These are phyloP conservation scores for Bipolaris cookei DNA, from an alignment of 2,329 filamentous ascomycete genomes.

Conservation along the genomic window DNA sequence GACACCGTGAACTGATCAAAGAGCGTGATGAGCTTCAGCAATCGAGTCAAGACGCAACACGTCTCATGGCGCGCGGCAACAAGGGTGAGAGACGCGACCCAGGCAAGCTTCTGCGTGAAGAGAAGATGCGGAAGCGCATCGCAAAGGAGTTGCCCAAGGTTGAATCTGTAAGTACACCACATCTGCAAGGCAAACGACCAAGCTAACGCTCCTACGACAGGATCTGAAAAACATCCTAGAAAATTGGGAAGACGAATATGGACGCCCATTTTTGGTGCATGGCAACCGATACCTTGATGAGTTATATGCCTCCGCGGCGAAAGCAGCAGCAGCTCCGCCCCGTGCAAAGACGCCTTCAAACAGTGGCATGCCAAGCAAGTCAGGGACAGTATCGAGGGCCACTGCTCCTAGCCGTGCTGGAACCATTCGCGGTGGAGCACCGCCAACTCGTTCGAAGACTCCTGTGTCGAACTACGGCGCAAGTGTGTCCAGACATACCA, in stretches of 20 bases:
- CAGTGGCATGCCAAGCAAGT: constrained; percentile 39
- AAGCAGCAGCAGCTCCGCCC: constrained; percentile 65
- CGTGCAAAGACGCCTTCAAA: constrained; percentile 77
- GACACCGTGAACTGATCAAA: constrained; percentile 78
- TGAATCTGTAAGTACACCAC: constrained; percentile 59
- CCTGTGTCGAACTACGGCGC: constrained; percentile 47
- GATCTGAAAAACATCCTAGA: constrained; percentile 82
- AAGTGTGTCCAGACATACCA: constrained; percentile 45
- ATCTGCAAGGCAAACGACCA: neutral
- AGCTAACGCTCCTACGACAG: constrained; percentile 9
- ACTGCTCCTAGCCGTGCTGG: constrained; percentile 42
- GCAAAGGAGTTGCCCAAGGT: constrained; percentile 95
- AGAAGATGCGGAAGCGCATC: constrained; percentile 98
- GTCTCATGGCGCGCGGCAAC: constrained; percentile 86
- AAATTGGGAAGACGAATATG: constrained; percentile 91
- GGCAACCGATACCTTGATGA: constrained; percentile 90
- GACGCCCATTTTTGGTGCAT: constrained; percentile 88
- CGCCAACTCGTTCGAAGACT: constrained; percentile 54
- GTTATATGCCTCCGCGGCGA: constrained; percentile 69
- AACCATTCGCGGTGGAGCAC: constrained; percentile 50
- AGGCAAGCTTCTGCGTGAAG: constrained; percentile 88
- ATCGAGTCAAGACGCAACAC: constrained; percentile 92
- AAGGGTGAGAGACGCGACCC: constrained; percentile 96
- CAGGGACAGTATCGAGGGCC: constrained; percentile 39
- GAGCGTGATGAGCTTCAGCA: constrained; percentile 87